These are phyloP conservation scores for Myxozyma geophila DNA, from an alignment of 805 yeast genomes.

Conservation along the genomic window DNA sequence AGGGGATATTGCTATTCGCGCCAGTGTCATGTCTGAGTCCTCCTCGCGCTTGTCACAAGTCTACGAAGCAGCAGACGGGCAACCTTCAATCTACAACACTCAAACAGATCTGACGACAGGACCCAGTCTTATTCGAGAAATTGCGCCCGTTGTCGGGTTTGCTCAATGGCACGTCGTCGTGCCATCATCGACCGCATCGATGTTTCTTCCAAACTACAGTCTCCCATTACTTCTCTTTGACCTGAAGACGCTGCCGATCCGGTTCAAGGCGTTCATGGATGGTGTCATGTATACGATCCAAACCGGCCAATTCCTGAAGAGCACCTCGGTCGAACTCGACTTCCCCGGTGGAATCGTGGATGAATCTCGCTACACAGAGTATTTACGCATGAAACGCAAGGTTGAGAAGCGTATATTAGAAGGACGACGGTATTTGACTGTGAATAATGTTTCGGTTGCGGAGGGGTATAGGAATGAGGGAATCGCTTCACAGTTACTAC, in stretches of 20 bases:
- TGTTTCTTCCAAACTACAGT: not conserved
- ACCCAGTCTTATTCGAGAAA: not conserved
- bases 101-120: not conserved
- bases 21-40: slow-evolving; percentile 13
- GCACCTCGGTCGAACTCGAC: not conserved
- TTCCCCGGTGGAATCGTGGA: slow-evolving; percentile 26
- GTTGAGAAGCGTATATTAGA: slow-evolving; percentile 7
- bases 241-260: slow-evolving; percentile 6
- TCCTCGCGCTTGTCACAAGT: not conserved
- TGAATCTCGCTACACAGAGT: slow-evolving; percentile 10
- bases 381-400: slow-evolving; percentile 4
- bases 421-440: slow-evolving; percentile 5
- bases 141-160: slow-evolving; percentile 17
- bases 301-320: not conserved
- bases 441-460: not conserved
- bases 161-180: slow-evolving; percentile 17
- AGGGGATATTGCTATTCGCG: slow-evolving; percentile 23
- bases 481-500: slow-evolving; percentile 15
- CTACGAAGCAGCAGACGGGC: not conserved
- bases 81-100: not conserved
- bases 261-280: slow-evolving; percentile 8
- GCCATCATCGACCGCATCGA: not conserved
- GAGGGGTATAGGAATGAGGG: slow-evolving; percentile 5
- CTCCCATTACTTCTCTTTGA: slow-evolving; percentile 22
- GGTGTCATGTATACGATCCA: not conserved